Conservation (phyloP, 352 stramenopile genomes). For the Phytopythium vexans region DNA sequence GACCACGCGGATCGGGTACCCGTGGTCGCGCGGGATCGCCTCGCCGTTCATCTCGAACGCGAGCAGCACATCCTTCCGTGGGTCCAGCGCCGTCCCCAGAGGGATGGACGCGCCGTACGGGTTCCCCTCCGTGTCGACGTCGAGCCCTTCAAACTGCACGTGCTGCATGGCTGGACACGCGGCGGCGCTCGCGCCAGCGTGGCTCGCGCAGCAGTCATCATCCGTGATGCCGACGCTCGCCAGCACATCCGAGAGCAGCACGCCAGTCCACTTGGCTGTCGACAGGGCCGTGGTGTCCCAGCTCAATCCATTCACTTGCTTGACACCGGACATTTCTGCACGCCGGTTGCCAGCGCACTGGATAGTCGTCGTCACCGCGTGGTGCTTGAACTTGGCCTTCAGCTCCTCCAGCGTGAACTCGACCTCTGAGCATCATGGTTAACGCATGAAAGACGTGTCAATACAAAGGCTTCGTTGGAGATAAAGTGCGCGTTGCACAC, state of each 20-base stretch:
- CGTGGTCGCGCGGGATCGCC: constrained; percentile 93
- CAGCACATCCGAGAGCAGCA: constrained; percentile 92
- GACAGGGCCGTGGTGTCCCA: constrained; percentile 91
- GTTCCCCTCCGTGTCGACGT: constrained; percentile 81
- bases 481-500: no score
- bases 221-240: constrained; percentile 81
- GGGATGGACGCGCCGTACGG: constrained; percentile 89
- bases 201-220: constrained; percentile 46
- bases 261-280: constrained; percentile 95
- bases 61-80: constrained; percentile 95
- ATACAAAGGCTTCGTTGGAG: no score
- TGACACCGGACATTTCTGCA: constrained; percentile 91
- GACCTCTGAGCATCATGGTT: constrained; percentile 18
- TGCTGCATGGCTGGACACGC: constrained; percentile 78
- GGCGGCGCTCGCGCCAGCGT: constrained; percentile 54
- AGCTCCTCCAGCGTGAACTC: constrained; percentile 83
- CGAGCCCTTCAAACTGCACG: constrained; percentile 82
- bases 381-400: constrained; percentile 91
- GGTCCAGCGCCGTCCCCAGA: constrained; percentile 92
- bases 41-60: constrained; percentile 99
- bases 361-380: constrained; percentile 91
- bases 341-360: constrained; percentile 97
- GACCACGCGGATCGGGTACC: constrained; percentile 95
- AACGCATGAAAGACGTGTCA: background rate
- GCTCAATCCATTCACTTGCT: constrained; percentile 82